Evolutionary conservation across 164 flowering plant genomes (phyloP).

Genomic region (Annona cherimola): DNA sequence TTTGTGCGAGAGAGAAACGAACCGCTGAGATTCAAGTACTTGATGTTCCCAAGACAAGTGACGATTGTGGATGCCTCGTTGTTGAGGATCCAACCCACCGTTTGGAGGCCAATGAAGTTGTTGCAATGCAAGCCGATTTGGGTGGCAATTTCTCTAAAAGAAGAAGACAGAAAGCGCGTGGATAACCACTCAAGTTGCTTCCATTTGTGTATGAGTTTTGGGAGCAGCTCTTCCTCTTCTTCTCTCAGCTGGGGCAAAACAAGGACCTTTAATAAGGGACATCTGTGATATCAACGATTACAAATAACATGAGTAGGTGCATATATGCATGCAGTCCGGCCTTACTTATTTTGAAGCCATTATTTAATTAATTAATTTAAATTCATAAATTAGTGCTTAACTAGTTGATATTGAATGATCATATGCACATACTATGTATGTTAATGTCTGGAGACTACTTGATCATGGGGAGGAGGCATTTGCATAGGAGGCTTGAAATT

Average conservation of each 20-base stretch:
- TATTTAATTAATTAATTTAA: too few species aligned
- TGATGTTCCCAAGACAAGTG: constrained; percentile 3
- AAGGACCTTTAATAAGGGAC: constrained; percentile 2
- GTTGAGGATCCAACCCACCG: background rate
- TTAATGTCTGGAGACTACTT: too few species aligned
- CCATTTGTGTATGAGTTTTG: constrained; percentile 5
- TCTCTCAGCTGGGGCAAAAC: background rate
- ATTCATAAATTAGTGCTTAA: too few species aligned
- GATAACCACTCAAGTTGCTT: constrained; percentile 4
- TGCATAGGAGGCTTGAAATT: too few species aligned
- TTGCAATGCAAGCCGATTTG: constrained; percentile 11
- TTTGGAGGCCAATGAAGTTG: constrained; percentile 7
- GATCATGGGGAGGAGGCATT: too few species aligned
- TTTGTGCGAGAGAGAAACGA: background rate
- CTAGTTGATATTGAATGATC: too few species aligned
- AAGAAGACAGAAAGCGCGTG: background rate
- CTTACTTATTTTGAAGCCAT: too few species aligned
- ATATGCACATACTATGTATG: too few species aligned
- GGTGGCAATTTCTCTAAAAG: background rate
- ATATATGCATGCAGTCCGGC: too few species aligned
- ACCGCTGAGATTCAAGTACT: constrained; percentile 5
- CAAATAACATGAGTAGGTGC: too few species aligned
- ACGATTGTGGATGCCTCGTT: constrained; percentile 7
- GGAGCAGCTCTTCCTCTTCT: background rate
- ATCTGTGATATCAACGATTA: background rate